These are phyloP conservation scores for Carex parvula DNA, from an alignment of 176 grass and related monocot species.

Conservation along the genomic window DNA sequence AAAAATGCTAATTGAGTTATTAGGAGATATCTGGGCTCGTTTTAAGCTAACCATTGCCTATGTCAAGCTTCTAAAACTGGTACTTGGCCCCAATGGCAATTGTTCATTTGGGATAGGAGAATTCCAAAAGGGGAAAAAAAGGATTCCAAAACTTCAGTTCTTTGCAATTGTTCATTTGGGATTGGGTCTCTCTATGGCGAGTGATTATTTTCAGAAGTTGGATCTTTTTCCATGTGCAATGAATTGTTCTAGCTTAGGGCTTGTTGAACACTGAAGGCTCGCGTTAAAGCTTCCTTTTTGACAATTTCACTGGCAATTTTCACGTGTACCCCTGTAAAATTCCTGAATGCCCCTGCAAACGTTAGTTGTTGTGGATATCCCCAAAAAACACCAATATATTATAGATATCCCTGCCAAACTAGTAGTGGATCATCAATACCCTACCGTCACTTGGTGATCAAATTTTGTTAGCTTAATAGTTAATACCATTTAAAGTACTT, in stretches of 20 bases:
- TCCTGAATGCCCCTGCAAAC: background rate
- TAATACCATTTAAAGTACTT: background rate
- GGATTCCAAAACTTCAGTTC: background rate
- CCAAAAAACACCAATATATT: background rate
- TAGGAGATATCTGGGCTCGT: conserved; percentile 20
- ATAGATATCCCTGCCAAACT: background rate
- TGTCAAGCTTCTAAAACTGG: background rate
- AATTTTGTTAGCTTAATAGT: background rate
- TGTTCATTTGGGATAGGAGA: background rate
- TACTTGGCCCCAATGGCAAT: background rate
- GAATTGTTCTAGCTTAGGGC: background rate
- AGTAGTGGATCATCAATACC: background rate
- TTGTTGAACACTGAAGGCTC: background rate
- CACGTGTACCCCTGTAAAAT: background rate
- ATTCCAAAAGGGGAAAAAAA: background rate
- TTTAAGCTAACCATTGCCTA: background rate
- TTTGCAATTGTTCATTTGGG: background rate
- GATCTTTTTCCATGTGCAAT: background rate
- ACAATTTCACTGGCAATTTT: background rate
- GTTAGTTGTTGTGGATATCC: background rate
- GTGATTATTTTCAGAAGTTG: background rate
- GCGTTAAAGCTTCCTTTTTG: background rate
- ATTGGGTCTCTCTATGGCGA: background rate
- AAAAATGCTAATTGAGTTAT: conserved; percentile 29
- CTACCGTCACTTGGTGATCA: background rate